phyloP scores from a whole-genome alignment of 1,139 yeast species.

The Suhomyces kunorum region DNA sequence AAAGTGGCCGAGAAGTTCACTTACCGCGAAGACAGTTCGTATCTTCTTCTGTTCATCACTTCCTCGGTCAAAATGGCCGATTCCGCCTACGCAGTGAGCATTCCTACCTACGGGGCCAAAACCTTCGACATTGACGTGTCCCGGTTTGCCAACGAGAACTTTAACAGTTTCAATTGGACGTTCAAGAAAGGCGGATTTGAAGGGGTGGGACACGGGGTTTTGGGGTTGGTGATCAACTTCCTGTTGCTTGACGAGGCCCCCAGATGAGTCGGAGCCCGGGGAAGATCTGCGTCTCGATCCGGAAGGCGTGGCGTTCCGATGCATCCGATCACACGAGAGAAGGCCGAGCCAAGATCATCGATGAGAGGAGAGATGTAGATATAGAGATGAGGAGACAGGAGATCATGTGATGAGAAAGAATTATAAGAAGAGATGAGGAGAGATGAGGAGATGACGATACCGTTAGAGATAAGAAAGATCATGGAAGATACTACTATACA shows the following conservation, averaged over 20 bases:
- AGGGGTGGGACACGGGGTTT: conserved; percentile 37
- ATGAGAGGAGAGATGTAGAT: too few species aligned
- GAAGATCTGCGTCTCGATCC: not conserved
- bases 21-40: conserved; percentile 28
- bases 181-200: conserved; percentile 42
- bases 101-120: conserved; percentile 41
- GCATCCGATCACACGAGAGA: too few species aligned
- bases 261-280: not conserved
- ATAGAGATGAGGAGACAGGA: too few species aligned
- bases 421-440: too few species aligned
- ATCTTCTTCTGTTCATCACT: conserved; percentile 42
- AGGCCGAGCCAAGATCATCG: too few species aligned
- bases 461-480: too few species aligned
- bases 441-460: too few species aligned
- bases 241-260: conserved; percentile 35
- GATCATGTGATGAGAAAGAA: too few species aligned
- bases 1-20: conserved; percentile 35
- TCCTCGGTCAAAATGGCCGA: conserved; percentile 43
- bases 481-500: too few species aligned
- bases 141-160: conserved; percentile 42
- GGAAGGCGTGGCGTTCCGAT: too few species aligned
- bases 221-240: conserved; percentile 45
- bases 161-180: conserved; percentile 49
- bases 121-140: conserved; percentile 45
- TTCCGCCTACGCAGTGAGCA: conserved; percentile 42